Evolutionary conservation across 495 filamentous ascomycete species (phyloP).

Genomic region (Podospora pseudopauciseta): DNA sequence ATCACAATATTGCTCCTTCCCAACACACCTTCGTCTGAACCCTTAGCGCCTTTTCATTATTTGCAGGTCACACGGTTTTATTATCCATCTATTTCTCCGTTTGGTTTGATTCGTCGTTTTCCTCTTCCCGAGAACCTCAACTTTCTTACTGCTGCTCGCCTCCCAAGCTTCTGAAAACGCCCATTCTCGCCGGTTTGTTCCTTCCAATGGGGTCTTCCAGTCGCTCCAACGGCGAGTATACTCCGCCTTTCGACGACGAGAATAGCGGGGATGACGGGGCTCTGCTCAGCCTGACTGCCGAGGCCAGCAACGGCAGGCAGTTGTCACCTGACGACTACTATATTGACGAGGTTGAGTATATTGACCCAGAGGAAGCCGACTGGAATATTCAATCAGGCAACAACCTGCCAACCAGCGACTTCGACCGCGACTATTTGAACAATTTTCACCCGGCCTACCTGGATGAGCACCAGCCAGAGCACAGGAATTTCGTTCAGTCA

Average conservation of each 20-base stretch:
- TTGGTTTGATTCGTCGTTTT: neutral
- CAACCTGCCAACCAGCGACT: neutral
- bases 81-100: neutral
- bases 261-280: neutral
- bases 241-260: neutral
- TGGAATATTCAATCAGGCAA: neutral
- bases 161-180: neutral
- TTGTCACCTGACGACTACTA: neutral
- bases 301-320: neutral
- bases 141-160: neutral
- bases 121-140: neutral
- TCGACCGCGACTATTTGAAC: neutral
- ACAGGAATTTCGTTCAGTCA: neutral
- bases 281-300: neutral
- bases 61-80: neutral
- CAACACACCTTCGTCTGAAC: neutral
- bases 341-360: neutral
- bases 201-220: neutral
- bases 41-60: neutral
- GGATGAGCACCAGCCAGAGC: neutral
- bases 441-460: neutral
- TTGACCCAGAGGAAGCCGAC: neutral
- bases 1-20: neutral
- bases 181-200: neutral
- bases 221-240: neutral